Conservation (phyloP, 2,329 filamentous ascomycete species). For the Aureobasidium zeae region DNA sequence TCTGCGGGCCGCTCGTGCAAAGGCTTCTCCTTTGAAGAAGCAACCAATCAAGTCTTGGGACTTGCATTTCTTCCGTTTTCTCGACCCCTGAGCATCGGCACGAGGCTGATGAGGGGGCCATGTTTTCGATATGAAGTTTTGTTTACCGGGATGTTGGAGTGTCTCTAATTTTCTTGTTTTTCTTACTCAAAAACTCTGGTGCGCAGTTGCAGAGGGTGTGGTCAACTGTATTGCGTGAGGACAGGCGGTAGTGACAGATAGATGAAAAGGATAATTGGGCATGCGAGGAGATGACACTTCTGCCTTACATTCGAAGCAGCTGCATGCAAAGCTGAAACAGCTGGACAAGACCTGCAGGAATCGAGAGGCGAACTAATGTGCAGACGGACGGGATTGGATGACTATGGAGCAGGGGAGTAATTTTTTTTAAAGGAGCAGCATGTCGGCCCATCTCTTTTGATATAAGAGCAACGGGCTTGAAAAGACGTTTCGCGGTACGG, state of each 20-base stretch:
- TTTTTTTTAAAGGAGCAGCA: too few relatives aligned
- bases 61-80: slow-evolving; percentile 8
- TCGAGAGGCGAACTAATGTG: too few relatives aligned
- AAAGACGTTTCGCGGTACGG: slow-evolving; percentile 13
- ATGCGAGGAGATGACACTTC: slow-evolving; percentile 8
- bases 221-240: not conserved
- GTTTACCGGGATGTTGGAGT: slow-evolving; percentile 1
- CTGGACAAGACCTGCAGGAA: too few relatives aligned
- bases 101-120: not conserved
- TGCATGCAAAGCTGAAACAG: slow-evolving; percentile 1
- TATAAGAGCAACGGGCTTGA: too few relatives aligned
- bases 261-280: too few relatives aligned
- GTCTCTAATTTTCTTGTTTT: slow-evolving; percentile 3
- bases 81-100: slow-evolving; percentile 11
- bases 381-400: too few relatives aligned
- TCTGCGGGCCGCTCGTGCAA: slow-evolving; percentile 7
- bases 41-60: slow-evolving; percentile 5
- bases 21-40: slow-evolving; percentile 4
- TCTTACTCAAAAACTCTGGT: too few relatives aligned
- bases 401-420: too few relatives aligned
- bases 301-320: too few relatives aligned
- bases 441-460: too few relatives aligned
- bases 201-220: not conserved
- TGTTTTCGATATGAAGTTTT: too few relatives aligned
- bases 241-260: slow-evolving; percentile 6